These are phyloP conservation scores for Trifolium fragiferum DNA, from an alignment of 306 rosid genomes.

Conservation along the genomic window DNA sequence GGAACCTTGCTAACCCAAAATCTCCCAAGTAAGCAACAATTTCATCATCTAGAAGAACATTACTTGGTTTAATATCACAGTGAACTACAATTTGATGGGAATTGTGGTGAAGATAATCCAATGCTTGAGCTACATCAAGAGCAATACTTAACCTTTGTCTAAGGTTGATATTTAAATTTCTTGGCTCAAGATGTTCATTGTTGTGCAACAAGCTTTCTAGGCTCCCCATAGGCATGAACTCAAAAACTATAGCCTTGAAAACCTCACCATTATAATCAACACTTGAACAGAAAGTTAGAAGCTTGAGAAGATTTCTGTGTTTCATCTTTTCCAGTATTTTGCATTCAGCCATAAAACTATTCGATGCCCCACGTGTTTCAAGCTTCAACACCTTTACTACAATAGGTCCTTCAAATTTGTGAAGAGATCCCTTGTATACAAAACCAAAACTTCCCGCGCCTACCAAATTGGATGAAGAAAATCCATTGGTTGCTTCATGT, in stretches of 20 bases:
- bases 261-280: constrained; percentile 42
- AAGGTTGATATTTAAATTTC: constrained; percentile 6
- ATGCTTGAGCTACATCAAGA: constrained; percentile 48
- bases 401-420: neutral
- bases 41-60: constrained; percentile 49
- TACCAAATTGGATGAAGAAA: neutral
- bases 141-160: constrained; percentile 37
- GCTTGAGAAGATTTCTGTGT: constrained; percentile 45
- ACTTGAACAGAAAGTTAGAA: constrained; percentile 45
- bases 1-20: constrained; percentile 53
- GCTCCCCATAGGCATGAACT: constrained; percentile 53
- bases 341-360: constrained; percentile 48
- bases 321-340: constrained; percentile 34
- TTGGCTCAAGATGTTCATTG: neutral
- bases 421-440: constrained; percentile 34
- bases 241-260: constrained; percentile 47
- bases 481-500: neutral
- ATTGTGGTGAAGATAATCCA: constrained; percentile 51
- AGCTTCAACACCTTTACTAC: constrained; percentile 50
- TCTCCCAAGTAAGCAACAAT: constrained; percentile 47
- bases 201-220: constrained; percentile 41
- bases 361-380: constrained; percentile 41
- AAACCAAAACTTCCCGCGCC: constrained; percentile 43
- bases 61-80: constrained; percentile 57
- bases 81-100: constrained; percentile 41